These are phyloP conservation scores for Diaporthe citriasiana DNA, from an alignment of 2,329 filamentous ascomycete species.

Conservation along the genomic window DNA sequence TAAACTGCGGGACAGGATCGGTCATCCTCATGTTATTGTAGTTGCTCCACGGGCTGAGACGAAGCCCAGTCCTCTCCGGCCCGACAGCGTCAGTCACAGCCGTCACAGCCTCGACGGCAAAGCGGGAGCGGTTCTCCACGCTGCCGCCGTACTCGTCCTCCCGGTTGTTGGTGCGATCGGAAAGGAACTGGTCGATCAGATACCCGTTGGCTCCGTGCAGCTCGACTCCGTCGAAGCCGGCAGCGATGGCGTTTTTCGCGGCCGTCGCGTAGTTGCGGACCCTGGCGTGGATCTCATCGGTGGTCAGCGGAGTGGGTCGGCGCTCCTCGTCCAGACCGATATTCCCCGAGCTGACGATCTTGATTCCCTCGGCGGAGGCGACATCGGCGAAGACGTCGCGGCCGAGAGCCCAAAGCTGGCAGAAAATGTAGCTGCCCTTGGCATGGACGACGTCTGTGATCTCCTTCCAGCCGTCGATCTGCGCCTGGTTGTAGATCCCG, in stretches of 20 bases:
- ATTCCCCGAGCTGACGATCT: conserved; percentile 40
- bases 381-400: conserved; percentile 60
- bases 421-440: conserved; percentile 70
- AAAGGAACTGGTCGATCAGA: conserved; percentile 68
- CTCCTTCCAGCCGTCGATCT: conserved; percentile 67
- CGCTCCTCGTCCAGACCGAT: conserved; percentile 20
- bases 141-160: conserved; percentile 68
- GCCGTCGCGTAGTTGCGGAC: conserved; percentile 50
- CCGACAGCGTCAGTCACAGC: conserved; percentile 54
- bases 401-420: conserved; percentile 74
- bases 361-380: conserved; percentile 48
- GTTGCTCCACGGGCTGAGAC: conserved; percentile 22
- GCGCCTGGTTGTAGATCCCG: conserved; percentile 62
- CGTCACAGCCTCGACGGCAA: conserved; percentile 65
- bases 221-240: conserved; percentile 64
- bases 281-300: conserved; percentile 57
- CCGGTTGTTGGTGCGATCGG: conserved; percentile 67
- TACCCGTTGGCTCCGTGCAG: conserved; percentile 59
- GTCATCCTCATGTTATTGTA: conserved; percentile 19
- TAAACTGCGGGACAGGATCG: conserved; percentile 32
- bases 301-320: conserved; percentile 55
- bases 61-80: conserved; percentile 12
- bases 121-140: conserved; percentile 67
- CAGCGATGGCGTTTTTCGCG: conserved; percentile 62
- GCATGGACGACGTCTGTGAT: conserved; percentile 71